Evolutionary conservation across 78 protist genomes (phyloP), one percentile per base, ranked within the genome.

Genomic region (Dictyostelium discoideum): DNA sequence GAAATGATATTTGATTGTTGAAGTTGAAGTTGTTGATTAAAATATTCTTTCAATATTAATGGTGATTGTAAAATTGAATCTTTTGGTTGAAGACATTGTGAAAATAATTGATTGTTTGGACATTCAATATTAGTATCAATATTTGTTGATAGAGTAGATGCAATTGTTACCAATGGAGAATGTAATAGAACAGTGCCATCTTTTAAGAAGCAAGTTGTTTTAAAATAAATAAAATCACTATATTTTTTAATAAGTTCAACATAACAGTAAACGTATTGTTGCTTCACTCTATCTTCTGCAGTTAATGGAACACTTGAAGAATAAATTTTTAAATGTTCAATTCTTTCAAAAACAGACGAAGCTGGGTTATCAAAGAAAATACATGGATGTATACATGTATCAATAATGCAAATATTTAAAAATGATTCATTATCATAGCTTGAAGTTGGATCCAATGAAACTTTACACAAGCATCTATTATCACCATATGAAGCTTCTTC

Each of bases 41-140:
- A 18, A 37, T 74, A 0, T 3, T 73, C 18, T 32, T 74, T 26
- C 3, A 26, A 5, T 2, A 14, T 39, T 77, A 40, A 20, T 40
- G n/a, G 37, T 16, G 50, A 40, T 37, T 29, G 3, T 18, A 39
- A 77, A 37, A 20, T 22, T 44, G 94, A 57, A 44, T 89, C 87
- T 48, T 89, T 89, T 63, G 86, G 6, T 89, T 81, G 88, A 39
- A 85, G 74, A 32, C 46, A 42, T 2, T 5, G 29, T 3, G 78
- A 39, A 54, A 20, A 89, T 24, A 80, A 14, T 22, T 89, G 46
- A 26, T 89, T 48, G 13, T 42, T 11, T 67, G 94, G 94, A 81
- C 26, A 50, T 39, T 89, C 84, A 32, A 32, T 32, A 32, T 32
- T 1, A 32, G 37, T 32, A 32, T 32, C 37, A 32, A 44, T 7